Evolutionary conservation across 192 early-diverging fungal species (phyloP).

Genomic region (Obelidium mucronatum): DNA sequence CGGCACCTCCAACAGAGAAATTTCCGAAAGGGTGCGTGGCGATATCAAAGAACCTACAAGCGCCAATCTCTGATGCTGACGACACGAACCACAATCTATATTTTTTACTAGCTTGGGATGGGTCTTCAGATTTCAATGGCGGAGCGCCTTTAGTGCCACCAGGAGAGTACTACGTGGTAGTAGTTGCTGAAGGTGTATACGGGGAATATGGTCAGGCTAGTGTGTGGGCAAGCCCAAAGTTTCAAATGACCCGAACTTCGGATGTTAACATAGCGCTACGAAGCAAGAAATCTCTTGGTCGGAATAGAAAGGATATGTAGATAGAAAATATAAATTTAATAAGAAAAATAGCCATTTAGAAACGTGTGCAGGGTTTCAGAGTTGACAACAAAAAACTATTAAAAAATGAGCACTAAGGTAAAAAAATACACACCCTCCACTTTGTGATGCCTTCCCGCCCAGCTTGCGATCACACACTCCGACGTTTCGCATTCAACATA

Average conservation of each 20-base stretch:
- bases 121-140: slow-evolving; percentile 5
- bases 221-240: neutral
- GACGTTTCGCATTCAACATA: too few species aligned
- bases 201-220: neutral
- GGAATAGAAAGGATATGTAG: too few species aligned
- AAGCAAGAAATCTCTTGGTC: too few species aligned
- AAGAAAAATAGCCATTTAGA: too few species aligned
- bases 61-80: neutral
- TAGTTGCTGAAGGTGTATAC: slow-evolving; percentile 6
- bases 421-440: too few species aligned
- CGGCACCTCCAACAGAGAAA: too few species aligned
- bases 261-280: neutral
- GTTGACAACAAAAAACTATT: too few species aligned
- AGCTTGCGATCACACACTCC: too few species aligned
- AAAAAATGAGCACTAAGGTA: too few species aligned
- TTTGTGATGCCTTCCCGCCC: too few species aligned
- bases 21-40: neutral
- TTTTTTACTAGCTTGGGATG: slow-evolving; percentile 9
- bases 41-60: neutral
- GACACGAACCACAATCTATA: neutral
- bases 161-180: neutral
- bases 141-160: neutral
- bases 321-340: too few species aligned
- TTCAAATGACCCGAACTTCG: neutral
- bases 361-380: too few species aligned